Evolutionary conservation across 345 rosid species (phyloP).

Genomic region (Arabidopsis arenosa): DNA sequence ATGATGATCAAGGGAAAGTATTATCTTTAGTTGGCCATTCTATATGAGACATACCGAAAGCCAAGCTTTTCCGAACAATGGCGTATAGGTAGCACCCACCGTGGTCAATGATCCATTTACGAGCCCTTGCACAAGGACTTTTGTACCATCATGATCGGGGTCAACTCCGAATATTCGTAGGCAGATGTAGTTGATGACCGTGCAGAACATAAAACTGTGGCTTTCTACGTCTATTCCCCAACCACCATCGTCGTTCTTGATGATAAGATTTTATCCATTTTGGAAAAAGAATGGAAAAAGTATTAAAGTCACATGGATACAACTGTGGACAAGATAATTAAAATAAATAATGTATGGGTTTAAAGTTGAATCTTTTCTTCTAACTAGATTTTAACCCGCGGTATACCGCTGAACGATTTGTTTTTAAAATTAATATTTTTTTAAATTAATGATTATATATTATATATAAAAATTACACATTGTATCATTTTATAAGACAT

Average conservation of each 20-base stretch:
- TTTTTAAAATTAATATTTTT: too few species aligned
- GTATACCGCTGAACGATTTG: too few species aligned
- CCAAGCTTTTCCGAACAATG: slow-evolving; percentile 72
- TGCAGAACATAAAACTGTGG: slow-evolving; percentile 73
- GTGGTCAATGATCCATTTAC: slow-evolving; percentile 71
- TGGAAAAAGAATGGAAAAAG: background rate
- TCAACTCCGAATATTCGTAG: slow-evolving; percentile 76
- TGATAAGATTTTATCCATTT: background rate
- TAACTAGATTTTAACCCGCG: too few species aligned
- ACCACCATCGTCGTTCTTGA: slow-evolving; percentile 79
- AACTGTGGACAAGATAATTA: too few species aligned
- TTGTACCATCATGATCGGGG: slow-evolving; percentile 40
- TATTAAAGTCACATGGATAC: background rate
- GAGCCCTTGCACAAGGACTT: slow-evolving; percentile 55
- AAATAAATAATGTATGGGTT: too few species aligned
- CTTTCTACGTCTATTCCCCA: slow-evolving; percentile 90
- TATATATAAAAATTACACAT: too few species aligned
- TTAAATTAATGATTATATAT: too few species aligned
- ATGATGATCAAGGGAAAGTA: background rate
- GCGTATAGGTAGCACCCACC: slow-evolving; percentile 63
- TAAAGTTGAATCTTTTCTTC: too few species aligned
- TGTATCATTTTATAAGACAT: too few species aligned
- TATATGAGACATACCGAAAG: background rate
- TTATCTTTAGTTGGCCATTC: background rate
- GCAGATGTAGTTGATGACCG: slow-evolving; percentile 60